Percentiles rank a stretch among this genome's conserved stretches.
Evolutionary conservation across 352 stramenopile genomes (phyloP).

Genomic region (Achlya hypogyna): DNA sequence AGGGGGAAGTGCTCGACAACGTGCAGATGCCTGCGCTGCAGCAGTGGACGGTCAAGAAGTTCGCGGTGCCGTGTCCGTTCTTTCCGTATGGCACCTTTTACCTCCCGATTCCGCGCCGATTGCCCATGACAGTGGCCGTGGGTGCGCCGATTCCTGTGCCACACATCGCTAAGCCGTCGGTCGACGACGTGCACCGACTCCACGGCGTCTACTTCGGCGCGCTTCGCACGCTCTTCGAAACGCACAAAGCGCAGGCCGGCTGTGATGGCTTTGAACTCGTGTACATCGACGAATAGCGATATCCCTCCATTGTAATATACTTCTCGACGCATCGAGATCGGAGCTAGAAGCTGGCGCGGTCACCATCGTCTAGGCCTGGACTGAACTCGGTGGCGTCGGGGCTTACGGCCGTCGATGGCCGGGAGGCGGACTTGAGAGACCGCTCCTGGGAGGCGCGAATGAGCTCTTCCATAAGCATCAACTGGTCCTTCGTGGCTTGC

Average conservation of each 20-base stretch:
- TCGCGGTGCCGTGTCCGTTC: constrained; percentile 73
- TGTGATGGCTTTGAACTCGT: constrained; percentile 68
- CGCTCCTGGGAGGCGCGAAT: constrained; percentile 9
- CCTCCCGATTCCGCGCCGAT: constrained; percentile 58
- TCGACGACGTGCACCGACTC: constrained; percentile 51
- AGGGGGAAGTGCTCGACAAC: constrained; percentile 78
- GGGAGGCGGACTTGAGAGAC: not conserved
- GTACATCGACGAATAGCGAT: constrained; percentile 26
- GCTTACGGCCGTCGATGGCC: not conserved
- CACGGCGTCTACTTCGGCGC: constrained; percentile 49
- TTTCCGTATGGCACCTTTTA: constrained; percentile 59
- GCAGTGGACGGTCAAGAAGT: constrained; percentile 65
- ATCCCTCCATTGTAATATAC: not conserved
- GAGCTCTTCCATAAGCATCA: constrained; percentile 14
- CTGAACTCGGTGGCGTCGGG: too few relatives aligned
- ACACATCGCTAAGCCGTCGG: constrained; percentile 34
- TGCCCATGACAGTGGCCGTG: constrained; percentile 54
- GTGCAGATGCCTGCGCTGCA: constrained; percentile 59
- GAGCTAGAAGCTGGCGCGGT: not conserved
- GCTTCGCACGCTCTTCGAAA: constrained; percentile 51
- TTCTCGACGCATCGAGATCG: not conserved
- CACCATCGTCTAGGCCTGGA: not conserved
- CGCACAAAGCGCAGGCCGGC: constrained; percentile 64
- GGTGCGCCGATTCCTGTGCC: constrained; percentile 47
- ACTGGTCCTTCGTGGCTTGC: constrained; percentile 12